Percentiles rank a stretch among this genome's conserved stretches.
These are phyloP conservation scores for Penicillium italicum DNA, from an alignment of 2,329 filamentous ascomycete genomes.

Conservation along the genomic window DNA sequence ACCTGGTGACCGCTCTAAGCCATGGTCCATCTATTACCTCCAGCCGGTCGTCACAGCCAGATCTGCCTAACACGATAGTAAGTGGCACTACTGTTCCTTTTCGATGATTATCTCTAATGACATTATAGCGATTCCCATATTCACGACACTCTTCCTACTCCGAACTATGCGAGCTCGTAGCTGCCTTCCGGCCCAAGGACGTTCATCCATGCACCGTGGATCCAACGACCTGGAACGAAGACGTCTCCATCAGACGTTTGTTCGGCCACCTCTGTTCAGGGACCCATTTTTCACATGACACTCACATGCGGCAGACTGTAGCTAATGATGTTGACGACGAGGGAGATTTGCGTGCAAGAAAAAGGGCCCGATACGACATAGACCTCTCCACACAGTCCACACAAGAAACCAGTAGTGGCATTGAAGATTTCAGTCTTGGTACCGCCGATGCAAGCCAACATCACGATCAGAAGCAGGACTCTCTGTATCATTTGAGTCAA, in stretches of 20 bases:
- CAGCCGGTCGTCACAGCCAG: background rate
- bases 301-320: constrained; percentile 50
- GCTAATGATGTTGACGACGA: constrained; percentile 18
- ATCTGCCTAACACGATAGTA: constrained; percentile 36
- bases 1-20: constrained; percentile 33
- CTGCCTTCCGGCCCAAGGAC: constrained; percentile 67
- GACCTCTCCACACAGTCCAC: constrained; percentile 20
- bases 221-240: constrained; percentile 58
- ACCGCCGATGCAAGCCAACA: background rate
- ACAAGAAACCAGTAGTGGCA: constrained; percentile 13
- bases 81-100: constrained; percentile 9
- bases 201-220: constrained; percentile 79
- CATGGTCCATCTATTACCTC: constrained; percentile 15
- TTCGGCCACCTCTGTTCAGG: constrained; percentile 69
- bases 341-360: constrained; percentile 13
- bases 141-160: constrained; percentile 83
- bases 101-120: constrained; percentile 3
- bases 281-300: constrained; percentile 62
- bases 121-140: constrained; percentile 66
- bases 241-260: constrained; percentile 61
- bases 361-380: constrained; percentile 19
- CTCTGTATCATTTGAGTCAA: background rate
- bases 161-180: constrained; percentile 70
- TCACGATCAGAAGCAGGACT: background rate
- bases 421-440: constrained; percentile 4